phyloP scores from a whole-genome alignment of 1,284 basidiomycete species.

The Malassezia japonica region DNA sequence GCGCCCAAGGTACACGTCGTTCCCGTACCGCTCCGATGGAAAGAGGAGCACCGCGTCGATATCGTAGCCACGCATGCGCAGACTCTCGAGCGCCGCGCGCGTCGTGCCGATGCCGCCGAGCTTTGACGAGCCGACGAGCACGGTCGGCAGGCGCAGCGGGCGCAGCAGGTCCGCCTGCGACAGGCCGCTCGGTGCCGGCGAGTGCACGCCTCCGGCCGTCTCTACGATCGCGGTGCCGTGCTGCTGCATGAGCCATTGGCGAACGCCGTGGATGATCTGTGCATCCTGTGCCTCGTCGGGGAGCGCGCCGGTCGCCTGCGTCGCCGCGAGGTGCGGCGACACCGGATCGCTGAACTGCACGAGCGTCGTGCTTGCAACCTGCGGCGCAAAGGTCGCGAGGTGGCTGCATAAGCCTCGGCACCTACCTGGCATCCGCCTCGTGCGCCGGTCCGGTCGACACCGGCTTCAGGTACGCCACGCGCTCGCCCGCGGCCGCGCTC shows the following conservation, averaged over 20 bases:
- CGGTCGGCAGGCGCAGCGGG: slow-evolving; percentile 67
- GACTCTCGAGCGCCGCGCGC: slow-evolving; percentile 81
- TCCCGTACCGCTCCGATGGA: slow-evolving; percentile 56
- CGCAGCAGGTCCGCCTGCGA: slow-evolving; percentile 57
- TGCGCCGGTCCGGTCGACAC: slow-evolving; percentile 35
- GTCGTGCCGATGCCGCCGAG: slow-evolving; percentile 94
- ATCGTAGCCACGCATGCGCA: slow-evolving; percentile 77
- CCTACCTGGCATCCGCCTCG: slow-evolving; percentile 29
- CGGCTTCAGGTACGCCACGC: slow-evolving; percentile 43
- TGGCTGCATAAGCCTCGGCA: slow-evolving; percentile 15
- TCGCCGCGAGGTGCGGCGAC: slow-evolving; percentile 80
- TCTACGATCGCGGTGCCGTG: slow-evolving; percentile 63
- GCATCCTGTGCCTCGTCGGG: slow-evolving; percentile 51
- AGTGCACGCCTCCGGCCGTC: slow-evolving; percentile 92
- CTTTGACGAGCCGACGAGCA: slow-evolving; percentile 76
- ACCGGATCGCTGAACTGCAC: slow-evolving; percentile 80
- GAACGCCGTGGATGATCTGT: slow-evolving; percentile 62
- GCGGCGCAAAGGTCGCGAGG: slow-evolving; percentile 24
- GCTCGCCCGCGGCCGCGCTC: slow-evolving; percentile 22
- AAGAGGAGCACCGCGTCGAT: slow-evolving; percentile 81
- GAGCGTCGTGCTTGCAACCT: slow-evolving; percentile 59
- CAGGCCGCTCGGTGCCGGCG: slow-evolving; percentile 72
- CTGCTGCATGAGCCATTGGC: slow-evolving; percentile 55
- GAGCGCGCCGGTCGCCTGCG: slow-evolving; percentile 54
- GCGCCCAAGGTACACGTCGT: slow-evolving; percentile 67